Evolutionary conservation across 306 rosid genomes (phyloP), one percentile per base, ranked within the genome.

Genomic region (Castanea sativa): DNA sequence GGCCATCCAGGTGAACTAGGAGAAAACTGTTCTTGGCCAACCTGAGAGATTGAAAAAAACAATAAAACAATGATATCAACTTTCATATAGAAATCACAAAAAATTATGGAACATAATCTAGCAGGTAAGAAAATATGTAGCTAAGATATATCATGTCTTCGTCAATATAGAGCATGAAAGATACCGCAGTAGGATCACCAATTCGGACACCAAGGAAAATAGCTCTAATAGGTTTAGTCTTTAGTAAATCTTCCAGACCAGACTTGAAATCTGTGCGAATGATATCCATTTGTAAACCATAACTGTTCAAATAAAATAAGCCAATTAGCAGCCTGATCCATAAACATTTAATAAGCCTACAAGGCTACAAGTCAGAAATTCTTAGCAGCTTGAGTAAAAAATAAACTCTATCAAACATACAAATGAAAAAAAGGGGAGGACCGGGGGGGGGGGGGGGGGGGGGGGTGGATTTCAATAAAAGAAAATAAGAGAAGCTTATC

Each of bases 1-100:
- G 98, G 99, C 99, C 99, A 95, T 35, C 99, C 97, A 55, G 87
- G 86, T 78, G 99, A 95, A 84, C 99, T 95, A 72, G 99, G 99
- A 53, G 95, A 92, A 84, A 95, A 95, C 74, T 92, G 98, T 77
- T 95, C 99, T 87, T 95, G 98, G 71, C 97, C 98, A 21, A 95
- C 94, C 99, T 92, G 89, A 76, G 82, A 81, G 71, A 84, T 81
- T 76, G 76, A 70, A 60, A 63, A 35, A 67, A 55, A 70, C 59
- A 21, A 58, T 3, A 58, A 21, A 21, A 9, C 4, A 58, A 21
- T 3, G 4, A 13, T 52, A 57, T 43, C 27, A 18, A 69, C 53
- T 79, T 58, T 57, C 61, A 53, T 10, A 73, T 21, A 68, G 76
- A 74, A 73, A 67, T 52, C 78, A 38, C 41, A 72, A 41, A 43